A percentile compares a stretch with the other conserved stretches of the same genome.
phyloP scores from a whole-genome alignment of 371 early-diverging fungal genomes.

The Thermomucor indicae-seudaticae region DNA sequence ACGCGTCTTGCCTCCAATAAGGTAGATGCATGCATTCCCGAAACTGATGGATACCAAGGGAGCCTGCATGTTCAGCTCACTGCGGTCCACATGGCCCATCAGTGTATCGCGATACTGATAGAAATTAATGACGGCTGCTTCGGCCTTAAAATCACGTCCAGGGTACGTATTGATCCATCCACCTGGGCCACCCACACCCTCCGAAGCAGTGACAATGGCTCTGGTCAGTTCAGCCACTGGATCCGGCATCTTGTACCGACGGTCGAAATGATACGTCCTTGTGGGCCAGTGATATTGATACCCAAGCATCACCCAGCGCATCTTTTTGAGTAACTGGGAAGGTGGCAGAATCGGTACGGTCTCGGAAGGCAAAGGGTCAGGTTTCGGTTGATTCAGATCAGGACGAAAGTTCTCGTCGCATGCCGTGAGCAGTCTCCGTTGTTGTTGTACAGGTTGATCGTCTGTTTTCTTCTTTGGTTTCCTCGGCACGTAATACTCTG shows the following conservation, averaged over 20 bases:
- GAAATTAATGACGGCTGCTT: conserved; percentile 95
- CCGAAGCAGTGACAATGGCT: conserved; percentile 49
- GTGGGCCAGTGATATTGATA: conserved; percentile 92
- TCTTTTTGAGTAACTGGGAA: conserved; percentile 44
- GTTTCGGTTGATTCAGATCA: conserved; percentile 15
- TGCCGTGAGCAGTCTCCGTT: conserved; percentile 12
- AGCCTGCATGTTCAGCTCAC: conserved; percentile 86
- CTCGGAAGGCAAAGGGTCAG: conserved; percentile 34
- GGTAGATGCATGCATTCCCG: conserved; percentile 77
- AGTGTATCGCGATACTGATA: conserved; percentile 84
- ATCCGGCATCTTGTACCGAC: conserved; percentile 50
- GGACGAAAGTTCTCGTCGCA: conserved; percentile 15
- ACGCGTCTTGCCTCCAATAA: conserved; percentile 69
- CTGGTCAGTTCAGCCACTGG: conserved; percentile 41
- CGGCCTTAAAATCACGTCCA: conserved; percentile 58
- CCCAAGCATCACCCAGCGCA: conserved; percentile 90
- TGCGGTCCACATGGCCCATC: conserved; percentile 93
- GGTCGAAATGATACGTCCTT: conserved; percentile 68
- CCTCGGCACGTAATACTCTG: conserved; percentile 14
- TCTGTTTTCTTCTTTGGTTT: conserved; percentile 13
- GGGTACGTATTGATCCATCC: conserved; percentile 40
- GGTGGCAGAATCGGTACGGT: conserved; percentile 40
- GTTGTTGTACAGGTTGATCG: background rate
- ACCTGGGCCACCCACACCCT: conserved; percentile 37
- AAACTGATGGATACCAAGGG: conserved; percentile 77